Conservation (phyloP, 371 early-diverging fungal species). For the Batrachochytrium dendrobatidis region DNA sequence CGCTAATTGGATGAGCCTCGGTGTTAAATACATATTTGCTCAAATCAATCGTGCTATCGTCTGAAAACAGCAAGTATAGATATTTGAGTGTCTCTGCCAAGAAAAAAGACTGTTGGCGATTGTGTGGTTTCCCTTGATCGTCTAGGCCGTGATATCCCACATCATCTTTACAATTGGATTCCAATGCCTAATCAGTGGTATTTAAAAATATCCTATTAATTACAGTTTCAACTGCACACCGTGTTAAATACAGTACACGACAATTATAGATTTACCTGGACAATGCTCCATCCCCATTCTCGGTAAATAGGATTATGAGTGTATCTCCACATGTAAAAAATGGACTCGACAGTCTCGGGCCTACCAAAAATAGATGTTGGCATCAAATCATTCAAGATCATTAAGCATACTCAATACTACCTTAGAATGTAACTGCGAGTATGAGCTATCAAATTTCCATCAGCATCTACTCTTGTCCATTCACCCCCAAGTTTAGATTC, state of each 20-base stretch:
- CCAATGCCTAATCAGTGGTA: no score
- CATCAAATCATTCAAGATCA: no score
- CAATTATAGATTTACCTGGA: no score
- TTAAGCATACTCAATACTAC: no score
- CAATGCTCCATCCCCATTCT: slow-evolving; percentile 87
- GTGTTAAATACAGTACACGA: no score
- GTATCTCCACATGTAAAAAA: slow-evolving; percentile 75
- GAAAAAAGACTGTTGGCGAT: slow-evolving; percentile 54
- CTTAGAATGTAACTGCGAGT: no score
- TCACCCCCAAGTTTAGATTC: no score
- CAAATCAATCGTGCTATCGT: slow-evolving; percentile 58
- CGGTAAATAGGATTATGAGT: slow-evolving; percentile 77
- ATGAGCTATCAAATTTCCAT: no score
- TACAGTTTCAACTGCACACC: no score
- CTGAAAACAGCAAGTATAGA: slow-evolving; percentile 77
- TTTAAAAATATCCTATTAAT: no score
- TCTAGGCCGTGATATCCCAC: not conserved
- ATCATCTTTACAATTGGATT: not conserved
- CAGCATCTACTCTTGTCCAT: no score
- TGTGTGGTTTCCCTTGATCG: not conserved
- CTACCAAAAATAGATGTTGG: no score
- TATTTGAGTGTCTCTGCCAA: slow-evolving; percentile 94
- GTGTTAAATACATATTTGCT: slow-evolving; percentile 51
- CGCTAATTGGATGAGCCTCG: slow-evolving; percentile 38
- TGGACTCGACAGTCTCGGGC: slow-evolving; percentile 85